Percentiles rank a stretch among this genome's conserved stretches.
Evolutionary conservation across 306 rosid species (phyloP).

Genomic region (Ochetophila trinervis): DNA sequence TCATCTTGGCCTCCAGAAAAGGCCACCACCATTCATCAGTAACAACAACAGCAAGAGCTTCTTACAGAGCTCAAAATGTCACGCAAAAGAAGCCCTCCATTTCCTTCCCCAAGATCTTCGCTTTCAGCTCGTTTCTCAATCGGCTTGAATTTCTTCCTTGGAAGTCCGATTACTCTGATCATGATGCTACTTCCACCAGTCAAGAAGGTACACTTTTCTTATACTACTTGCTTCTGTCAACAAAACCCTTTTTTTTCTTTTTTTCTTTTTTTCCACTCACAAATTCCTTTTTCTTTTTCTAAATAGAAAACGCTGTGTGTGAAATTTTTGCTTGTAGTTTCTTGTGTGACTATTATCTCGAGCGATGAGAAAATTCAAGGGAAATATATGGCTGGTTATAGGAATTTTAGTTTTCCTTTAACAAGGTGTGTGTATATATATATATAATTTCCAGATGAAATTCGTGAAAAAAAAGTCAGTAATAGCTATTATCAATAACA

Average conservation of each 20-base stretch:
- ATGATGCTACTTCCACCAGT: conserved; percentile 63
- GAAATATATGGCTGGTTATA: too few species aligned
- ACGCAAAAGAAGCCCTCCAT: conserved; percentile 33
- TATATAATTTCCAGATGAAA: too few species aligned
- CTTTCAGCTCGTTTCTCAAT: conserved; percentile 71
- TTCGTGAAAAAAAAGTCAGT: too few species aligned
- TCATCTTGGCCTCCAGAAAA: conserved; percentile 61
- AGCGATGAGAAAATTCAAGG: too few species aligned
- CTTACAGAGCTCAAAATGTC: conserved; percentile 23
- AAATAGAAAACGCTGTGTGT: background rate
- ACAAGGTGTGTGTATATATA: too few species aligned
- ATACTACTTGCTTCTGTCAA: background rate
- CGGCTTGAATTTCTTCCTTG: conserved; percentile 60
- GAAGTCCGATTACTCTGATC: conserved; percentile 46
- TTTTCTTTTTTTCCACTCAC: background rate
- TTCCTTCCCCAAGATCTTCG: conserved; percentile 79
- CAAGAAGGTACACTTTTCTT: conserved; percentile 68
- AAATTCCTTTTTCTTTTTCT: background rate
- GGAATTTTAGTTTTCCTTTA: too few species aligned
- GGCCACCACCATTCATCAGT: conserved; percentile 37
- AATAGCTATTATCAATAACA: too few species aligned
- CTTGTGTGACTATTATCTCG: too few species aligned
- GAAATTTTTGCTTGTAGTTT: too few species aligned
- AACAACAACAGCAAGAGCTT: conserved; percentile 21
- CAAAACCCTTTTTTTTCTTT: background rate